Evolutionary conservation across 2,329 filamentous ascomycete species (phyloP).

Genomic region (Didymella lethalis): DNA sequence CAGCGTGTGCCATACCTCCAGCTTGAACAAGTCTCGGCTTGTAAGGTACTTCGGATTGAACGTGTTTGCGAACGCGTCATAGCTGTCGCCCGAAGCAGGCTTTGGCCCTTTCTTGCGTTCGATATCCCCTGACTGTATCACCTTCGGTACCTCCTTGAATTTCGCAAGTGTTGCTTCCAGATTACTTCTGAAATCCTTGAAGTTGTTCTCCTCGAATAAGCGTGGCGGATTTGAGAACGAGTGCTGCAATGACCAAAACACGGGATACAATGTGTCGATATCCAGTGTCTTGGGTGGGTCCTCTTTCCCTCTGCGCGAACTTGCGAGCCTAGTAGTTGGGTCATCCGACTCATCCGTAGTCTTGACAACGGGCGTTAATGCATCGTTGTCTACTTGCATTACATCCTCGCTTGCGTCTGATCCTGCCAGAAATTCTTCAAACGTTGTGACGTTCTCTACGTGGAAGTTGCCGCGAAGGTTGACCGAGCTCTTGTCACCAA

Average conservation of each 20-base stretch:
- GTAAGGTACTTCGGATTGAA: constrained; percentile 99
- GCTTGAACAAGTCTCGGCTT: constrained; percentile 93
- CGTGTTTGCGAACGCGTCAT: constrained; percentile 70
- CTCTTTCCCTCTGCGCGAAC: constrained; percentile 50
- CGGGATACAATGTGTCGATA: constrained; percentile 79
- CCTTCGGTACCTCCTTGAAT: constrained; percentile 75
- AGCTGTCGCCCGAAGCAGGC: constrained; percentile 69
- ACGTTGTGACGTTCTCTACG: constrained; percentile 90
- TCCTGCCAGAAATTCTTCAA: constrained; percentile 65
- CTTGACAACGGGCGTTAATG: constrained; percentile 34
- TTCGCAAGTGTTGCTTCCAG: constrained; percentile 71
- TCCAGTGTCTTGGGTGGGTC: constrained; percentile 62
- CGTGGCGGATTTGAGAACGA: constrained; percentile 89
- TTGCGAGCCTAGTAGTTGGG: constrained; percentile 49
- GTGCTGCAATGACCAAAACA: constrained; percentile 93
- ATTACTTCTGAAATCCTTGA: constrained; percentile 70
- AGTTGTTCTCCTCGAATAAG: constrained; percentile 75
- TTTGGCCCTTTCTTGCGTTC: constrained; percentile 65
- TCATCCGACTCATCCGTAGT: constrained; percentile 20
- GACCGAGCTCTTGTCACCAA: constrained; percentile 96
- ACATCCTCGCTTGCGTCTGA: constrained; percentile 55
- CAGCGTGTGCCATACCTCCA: constrained; percentile 70
- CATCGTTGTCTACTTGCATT: constrained; percentile 72
- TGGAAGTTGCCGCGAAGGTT: constrained; percentile 97
- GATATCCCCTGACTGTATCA: constrained; percentile 73